Base-by-base conservation (phyloP, 331 rosid species). In the Arachis monticola region DNA sequence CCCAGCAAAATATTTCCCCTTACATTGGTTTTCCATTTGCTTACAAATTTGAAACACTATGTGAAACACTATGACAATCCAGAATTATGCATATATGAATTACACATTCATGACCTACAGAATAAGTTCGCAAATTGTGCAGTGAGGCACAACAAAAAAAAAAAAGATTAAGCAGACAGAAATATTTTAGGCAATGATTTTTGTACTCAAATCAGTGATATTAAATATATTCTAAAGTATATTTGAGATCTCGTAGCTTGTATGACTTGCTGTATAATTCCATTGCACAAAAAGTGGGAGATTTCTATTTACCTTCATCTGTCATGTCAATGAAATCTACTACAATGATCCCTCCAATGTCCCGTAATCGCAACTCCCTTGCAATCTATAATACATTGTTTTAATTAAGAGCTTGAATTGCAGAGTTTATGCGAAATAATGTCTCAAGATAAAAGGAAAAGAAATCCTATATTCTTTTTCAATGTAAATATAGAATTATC, bases 261-360 rank as follows among this genome's bases (percentile, higher is more conserved):
- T 35, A 14, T 60, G 50, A 58, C 30, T 80, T 68, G 38, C 9
- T 60, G 40, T 57, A 73, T 62, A 61, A 44, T 41, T 73, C 17
- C 77, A 50, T 62, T n/a, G 55, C 58, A 70, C 47, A 75, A 59
- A 72, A 78, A 62, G 81, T 71, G 67, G 74, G 75, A 68, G 67
- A 77, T 55, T 73, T n/a, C 17, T 71, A 81, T 87, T 86, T 77
- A 95, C 99, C 93, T 64, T 95, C 99, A 75, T 92, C 97, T 12
- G 64, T 79, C 99, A 95, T 95, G 77, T 90, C 97, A 80, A 92
- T 92, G 85, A 95, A 95, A 89, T 95, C 99, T 64, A 95, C 97
- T 17, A 95, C 99, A 46, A 95, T 95, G 73, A 95, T 95, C 85
- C 99, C 99, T 58, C 99, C 97, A 72, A 95, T 88, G 85, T 95